Percentiles rank a stretch among this genome's conserved stretches.
Evolutionary conservation across 148 eudicot genomes (phyloP).

Genomic region (Rhododendron henanense): DNA sequence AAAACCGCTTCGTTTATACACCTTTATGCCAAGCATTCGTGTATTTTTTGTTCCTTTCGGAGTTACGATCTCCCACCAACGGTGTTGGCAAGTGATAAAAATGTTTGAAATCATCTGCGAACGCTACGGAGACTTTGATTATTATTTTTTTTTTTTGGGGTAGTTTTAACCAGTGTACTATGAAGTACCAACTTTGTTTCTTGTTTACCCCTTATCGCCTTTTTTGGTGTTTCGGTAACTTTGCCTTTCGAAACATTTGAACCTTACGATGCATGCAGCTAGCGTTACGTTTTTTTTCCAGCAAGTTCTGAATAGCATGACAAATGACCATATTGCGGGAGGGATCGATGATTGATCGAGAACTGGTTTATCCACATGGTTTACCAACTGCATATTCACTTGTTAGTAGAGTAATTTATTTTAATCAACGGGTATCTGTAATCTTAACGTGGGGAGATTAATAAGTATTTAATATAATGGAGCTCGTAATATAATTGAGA

Average conservation of each 20-base stretch:
- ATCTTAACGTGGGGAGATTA: too few species aligned
- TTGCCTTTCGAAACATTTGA: neutral
- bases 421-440: too few species aligned
- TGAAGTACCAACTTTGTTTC: neutral
- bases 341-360: neutral
- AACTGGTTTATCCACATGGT: neutral
- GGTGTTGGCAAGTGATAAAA: neutral
- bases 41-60: neutral
- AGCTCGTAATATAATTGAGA: too few species aligned
- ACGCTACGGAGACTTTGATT: too few species aligned
- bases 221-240: neutral
- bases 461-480: too few species aligned
- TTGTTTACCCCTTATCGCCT: neutral
- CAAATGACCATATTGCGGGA: neutral
- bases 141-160: too few species aligned
- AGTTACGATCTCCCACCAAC: neutral
- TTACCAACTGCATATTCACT: too few species aligned
- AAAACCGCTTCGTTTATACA: neutral
- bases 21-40: neutral
- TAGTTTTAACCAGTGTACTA: neutral
- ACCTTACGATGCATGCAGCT: neutral
- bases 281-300: neutral
- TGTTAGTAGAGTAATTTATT: too few species aligned
- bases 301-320: neutral
- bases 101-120: neutral